Evolutionary conservation across 1,139 yeast genomes (phyloP).

Genomic region (Petasospora rhodanensis): DNA sequence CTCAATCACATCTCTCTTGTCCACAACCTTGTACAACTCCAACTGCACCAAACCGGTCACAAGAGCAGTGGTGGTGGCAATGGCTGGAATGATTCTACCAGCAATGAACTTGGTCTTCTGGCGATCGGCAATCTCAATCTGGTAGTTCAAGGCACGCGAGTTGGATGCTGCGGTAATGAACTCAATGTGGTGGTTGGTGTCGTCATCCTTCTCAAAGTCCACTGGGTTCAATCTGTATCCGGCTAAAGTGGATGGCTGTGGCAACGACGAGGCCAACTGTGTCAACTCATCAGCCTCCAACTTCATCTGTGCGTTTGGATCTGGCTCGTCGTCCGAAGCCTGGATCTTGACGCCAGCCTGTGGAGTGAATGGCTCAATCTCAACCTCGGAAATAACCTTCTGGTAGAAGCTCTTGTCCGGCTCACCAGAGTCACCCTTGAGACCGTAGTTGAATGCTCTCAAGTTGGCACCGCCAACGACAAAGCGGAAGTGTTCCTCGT

Average conservation of each 20-base stretch:
- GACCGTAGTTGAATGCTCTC: constrained; percentile 85
- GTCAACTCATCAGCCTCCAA: constrained; percentile 52
- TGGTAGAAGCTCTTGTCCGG: constrained; percentile 40
- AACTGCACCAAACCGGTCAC: constrained; percentile 93
- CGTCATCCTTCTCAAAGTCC: constrained; percentile 97
- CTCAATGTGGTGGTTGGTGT: constrained; percentile 91
- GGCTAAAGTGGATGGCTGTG: constrained; percentile 84
- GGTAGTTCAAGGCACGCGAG: constrained; percentile 88
- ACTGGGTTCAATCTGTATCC: constrained; percentile 84
- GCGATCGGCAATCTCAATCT: constrained; percentile 74
- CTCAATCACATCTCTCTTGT: constrained; percentile 66
- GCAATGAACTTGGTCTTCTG: constrained; percentile 80
- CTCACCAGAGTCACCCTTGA: constrained; percentile 56
- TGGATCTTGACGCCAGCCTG: constrained; percentile 76
- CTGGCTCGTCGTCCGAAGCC: constrained; percentile 84
- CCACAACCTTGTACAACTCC: constrained; percentile 88
- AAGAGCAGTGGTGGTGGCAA: constrained; percentile 96
- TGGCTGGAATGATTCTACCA: constrained; percentile 96
- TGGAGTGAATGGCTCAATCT: constrained; percentile 68
- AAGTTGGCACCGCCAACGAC: constrained; percentile 87
- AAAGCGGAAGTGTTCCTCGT: constrained; percentile 76
- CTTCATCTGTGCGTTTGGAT: constrained; percentile 60
- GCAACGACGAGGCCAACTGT: constrained; percentile 69
- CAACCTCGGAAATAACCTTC: constrained; percentile 46
- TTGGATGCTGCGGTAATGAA: constrained; percentile 97